Conservation (phyloP, 805 yeast genomes). For the Suhomyces sp. region DNA sequence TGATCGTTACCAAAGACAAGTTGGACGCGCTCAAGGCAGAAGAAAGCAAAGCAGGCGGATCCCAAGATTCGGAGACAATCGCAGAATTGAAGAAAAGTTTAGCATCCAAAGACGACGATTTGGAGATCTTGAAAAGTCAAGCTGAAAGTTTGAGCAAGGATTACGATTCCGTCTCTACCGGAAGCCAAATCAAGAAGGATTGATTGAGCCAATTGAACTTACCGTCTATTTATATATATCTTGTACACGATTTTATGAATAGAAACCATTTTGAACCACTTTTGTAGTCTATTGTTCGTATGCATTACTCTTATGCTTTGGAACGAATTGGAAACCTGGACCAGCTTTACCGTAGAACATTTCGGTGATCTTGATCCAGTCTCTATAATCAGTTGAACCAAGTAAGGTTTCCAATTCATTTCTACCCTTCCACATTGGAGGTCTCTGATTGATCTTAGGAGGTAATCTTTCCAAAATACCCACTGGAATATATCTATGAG, state of each 20-base stretch:
- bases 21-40: conserved; percentile 37
- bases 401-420: conserved; percentile 87
- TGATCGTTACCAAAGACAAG: conserved; percentile 62
- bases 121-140: conserved; percentile 68
- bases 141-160: conserved; percentile 64
- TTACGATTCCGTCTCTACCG: conserved; percentile 39
- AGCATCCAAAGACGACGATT: conserved; percentile 60
- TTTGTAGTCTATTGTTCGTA: conserved; percentile 34
- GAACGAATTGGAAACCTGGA: conserved; percentile 71
- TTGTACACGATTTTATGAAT: neutral
- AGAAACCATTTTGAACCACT: neutral
- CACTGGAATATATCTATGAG: conserved; percentile 91
- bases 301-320: conserved; percentile 94
- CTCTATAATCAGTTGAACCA: conserved; percentile 80
- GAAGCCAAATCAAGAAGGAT: conserved; percentile 1
- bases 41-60: conserved; percentile 13
- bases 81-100: conserved; percentile 43
- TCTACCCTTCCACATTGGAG: conserved; percentile 91
- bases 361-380: conserved; percentile 95
- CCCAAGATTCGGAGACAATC: conserved; percentile 36
- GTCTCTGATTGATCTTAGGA: conserved; percentile 87
- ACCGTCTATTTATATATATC: neutral
- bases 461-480: conserved; percentile 90
- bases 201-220: neutral
- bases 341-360: conserved; percentile 90